Percentiles rank a stretch among this genome's conserved stretches.
Conservation (phyloP, 371 early-diverging fungal species). For the Lichtheimia ramosa region DNA sequence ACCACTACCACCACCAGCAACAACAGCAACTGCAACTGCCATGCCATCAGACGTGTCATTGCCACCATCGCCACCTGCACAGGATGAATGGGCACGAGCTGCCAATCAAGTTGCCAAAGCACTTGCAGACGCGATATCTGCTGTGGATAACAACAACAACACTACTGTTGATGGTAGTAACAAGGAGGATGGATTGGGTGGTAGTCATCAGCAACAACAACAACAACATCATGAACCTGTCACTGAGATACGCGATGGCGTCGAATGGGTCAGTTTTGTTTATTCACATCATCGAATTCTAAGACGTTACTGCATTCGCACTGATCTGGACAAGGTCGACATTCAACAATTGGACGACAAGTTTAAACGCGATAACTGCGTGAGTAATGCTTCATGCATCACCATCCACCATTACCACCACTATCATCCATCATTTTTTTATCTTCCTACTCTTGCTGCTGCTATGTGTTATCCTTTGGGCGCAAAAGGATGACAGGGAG, state of each 20-base stretch:
- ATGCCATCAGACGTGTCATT: conserved; percentile 4
- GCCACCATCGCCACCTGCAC: conserved; percentile 2
- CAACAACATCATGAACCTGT: conserved; percentile 32
- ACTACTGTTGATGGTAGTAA: conserved; percentile 1
- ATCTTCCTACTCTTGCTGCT: neutral
- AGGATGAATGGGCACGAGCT: conserved; percentile 16
- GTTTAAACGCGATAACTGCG: conserved; percentile 81
- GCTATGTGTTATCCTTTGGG: conserved; percentile 1
- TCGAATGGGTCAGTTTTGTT: conserved; percentile 74
- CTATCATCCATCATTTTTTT: no score
- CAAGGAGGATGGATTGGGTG: neutral
- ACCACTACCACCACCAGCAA: conserved; percentile 2
- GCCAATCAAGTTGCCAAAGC: conserved; percentile 27
- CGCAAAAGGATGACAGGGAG: conserved; percentile 12
- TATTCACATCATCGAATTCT: conserved; percentile 66
- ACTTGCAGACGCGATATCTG: conserved; percentile 19
- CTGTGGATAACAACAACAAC: neutral
- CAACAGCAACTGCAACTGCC: neutral
- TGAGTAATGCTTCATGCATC: conserved; percentile 37
- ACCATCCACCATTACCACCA: neutral
- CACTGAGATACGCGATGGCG: conserved; percentile 54
- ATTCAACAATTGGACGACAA: conserved; percentile 66
- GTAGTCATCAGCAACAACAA: neutral
- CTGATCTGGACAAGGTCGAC: conserved; percentile 79
- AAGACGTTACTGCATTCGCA: conserved; percentile 75